Evolutionary conservation across 179 eudicot genomes (phyloP), one percentile per base, ranked within the genome.

Genomic region (Spergularia azorica): DNA sequence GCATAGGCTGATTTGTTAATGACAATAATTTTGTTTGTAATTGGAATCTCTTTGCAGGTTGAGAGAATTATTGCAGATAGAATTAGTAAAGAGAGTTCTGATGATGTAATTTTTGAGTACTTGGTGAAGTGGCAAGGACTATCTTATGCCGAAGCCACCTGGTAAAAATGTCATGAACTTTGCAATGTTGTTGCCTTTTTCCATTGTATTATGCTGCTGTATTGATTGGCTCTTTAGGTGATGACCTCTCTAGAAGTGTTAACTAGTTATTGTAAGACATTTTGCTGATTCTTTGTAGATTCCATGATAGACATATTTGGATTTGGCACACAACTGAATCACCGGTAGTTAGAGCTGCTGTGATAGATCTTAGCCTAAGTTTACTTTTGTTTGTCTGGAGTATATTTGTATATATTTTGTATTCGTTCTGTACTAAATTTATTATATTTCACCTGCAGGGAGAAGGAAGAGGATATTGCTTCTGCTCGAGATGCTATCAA

Each of bases 101-200:
- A 88, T 67, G 88, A 89, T 80, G 86, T 86, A 70, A 80, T 80
- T 68, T 89, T 93, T 50, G 99, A 93, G 82, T 96, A 90, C 84
- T 85, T 96, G 64, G 99, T 96, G 82, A 96, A 96, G 87, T 96
- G 99, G 99, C 94, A 89, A 80, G 99, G 99, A 71, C 80, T 96
- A 67, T 96, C 99, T 68, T 96, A 96, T 84, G 99, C 99, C 76
- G 99, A 96, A 89, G 99, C 95, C 77, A 96, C 99, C 77, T 96
- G 99, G 99, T 96, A 90, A 41, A 59, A 32, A 13, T 62, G 52
- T 20, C 77, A 16, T 20, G 6, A n/a, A 50, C 48, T 75, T 71
- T 56, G 63, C 39, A 48, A 39, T 39, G 11, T 41, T 26, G 15
- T 38, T 46, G 8, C 58, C 72, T 3, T 80, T 52, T 54, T 16